Evolutionary conservation across 495 filamentous ascomycete genomes (phyloP).

Genomic region (Trichoderma orchidacearum): DNA sequence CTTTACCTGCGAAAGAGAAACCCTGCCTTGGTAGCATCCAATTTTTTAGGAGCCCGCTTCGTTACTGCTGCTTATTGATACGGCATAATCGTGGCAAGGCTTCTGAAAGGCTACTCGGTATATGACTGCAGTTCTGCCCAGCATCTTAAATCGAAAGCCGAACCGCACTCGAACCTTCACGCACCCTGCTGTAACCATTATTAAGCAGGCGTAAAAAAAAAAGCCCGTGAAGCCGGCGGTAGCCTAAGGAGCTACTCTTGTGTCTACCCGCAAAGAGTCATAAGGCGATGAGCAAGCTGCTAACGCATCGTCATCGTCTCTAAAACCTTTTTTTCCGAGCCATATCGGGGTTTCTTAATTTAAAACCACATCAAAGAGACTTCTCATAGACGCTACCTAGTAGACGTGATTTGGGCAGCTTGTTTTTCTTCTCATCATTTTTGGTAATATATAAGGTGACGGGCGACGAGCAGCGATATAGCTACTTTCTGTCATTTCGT

Average conservation of each 20-base stretch:
- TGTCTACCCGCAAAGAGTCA: neutral
- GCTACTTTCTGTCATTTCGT: neutral
- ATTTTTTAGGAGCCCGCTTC: too few species aligned
- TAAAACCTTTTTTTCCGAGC: neutral
- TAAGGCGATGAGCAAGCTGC: neutral
- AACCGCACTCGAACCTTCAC: too few species aligned
- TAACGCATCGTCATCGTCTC: neutral
- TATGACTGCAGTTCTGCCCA: too few species aligned
- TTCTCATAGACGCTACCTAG: neutral
- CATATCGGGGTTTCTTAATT: neutral
- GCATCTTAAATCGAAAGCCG: too few species aligned
- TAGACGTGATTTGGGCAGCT: neutral
- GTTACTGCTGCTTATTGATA: too few species aligned
- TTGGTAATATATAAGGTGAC: neutral
- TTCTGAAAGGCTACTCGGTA: too few species aligned
- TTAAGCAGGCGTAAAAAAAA: neutral
- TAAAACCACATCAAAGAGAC: neutral
- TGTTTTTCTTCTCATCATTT: neutral
- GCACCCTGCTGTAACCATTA: neutral
- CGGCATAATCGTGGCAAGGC: neutral
- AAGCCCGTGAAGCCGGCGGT: too few species aligned
- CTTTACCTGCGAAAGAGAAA: neutral
- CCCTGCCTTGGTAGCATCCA: too few species aligned
- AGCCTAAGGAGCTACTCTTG: neutral
- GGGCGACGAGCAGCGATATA: neutral